These are phyloP conservation scores for Elsinoe batatas DNA, from an alignment of 2,329 filamentous ascomycete genomes.

Conservation along the genomic window DNA sequence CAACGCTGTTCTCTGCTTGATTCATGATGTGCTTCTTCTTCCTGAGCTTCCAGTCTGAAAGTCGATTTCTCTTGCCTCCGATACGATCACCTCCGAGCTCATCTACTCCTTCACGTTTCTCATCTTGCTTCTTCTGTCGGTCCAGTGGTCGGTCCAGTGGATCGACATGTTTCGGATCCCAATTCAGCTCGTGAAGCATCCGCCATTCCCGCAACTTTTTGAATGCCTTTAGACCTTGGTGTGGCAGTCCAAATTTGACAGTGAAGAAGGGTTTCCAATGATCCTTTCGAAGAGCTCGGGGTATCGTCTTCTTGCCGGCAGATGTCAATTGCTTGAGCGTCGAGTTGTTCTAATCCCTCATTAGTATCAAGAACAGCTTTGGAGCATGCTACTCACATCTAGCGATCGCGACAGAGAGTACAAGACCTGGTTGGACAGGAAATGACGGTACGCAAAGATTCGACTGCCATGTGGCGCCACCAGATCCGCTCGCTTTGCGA, in stretches of 20 bases:
- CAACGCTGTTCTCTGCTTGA: constrained; percentile 53
- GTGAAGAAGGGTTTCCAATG: constrained; percentile 53
- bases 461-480: constrained; percentile 41
- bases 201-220: constrained; percentile 51
- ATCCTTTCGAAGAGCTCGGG: constrained; percentile 49
- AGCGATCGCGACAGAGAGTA: constrained; percentile 51
- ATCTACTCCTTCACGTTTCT: constrained; percentile 34
- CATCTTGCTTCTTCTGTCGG: constrained; percentile 26
- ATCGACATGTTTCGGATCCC: constrained; percentile 34
- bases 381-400: constrained; percentile 35
- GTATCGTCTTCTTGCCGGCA: constrained; percentile 54
- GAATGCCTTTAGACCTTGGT: constrained; percentile 45
- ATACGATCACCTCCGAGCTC: constrained; percentile 19
- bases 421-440: constrained; percentile 53
- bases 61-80: not conserved
- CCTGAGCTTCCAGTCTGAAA: constrained; percentile 30
- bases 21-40: constrained; percentile 49
- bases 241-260: constrained; percentile 43
- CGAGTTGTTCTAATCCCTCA: constrained; percentile 36
- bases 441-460: constrained; percentile 54
- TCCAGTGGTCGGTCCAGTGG: constrained; percentile 24
- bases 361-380: not conserved
- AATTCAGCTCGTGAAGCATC: constrained; percentile 47
- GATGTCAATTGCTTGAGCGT: constrained; percentile 50
- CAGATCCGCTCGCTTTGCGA: constrained; percentile 23